Conservation (phyloP, 352 stramenopile species). For the Globisporangium solare region DNA sequence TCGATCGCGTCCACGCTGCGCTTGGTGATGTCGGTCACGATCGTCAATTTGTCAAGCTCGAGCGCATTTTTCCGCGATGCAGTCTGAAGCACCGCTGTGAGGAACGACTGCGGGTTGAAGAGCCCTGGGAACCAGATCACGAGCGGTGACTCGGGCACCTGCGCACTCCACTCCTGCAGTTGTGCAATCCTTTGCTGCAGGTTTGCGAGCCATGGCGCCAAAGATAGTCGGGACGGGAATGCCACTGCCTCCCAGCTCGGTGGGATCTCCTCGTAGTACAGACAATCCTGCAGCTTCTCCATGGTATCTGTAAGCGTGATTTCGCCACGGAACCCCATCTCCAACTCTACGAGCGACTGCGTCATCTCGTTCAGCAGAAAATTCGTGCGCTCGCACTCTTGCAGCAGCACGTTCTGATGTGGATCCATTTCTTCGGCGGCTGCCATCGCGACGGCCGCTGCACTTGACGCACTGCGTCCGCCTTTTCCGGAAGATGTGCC, state of each 20-base stretch:
- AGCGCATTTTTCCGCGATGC: constrained; percentile 67
- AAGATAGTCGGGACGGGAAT: constrained; percentile 72
- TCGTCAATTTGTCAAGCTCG: constrained; percentile 78
- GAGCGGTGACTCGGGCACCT: constrained; percentile 68
- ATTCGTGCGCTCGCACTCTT: constrained; percentile 91
- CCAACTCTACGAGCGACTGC: constrained; percentile 70
- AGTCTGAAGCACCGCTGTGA: constrained; percentile 77
- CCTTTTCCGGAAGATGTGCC: constrained; percentile 14
- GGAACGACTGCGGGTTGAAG: constrained; percentile 85
- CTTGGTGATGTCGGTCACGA: constrained; percentile 88
- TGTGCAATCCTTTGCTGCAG: constrained; percentile 83
- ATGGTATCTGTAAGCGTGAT: constrained; percentile 86
- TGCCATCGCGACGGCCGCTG: constrained; percentile 16
- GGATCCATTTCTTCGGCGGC: constrained; percentile 80
- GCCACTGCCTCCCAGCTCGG: constrained; percentile 66
- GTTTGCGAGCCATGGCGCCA: constrained; percentile 83
- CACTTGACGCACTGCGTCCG: constrained; percentile 31
- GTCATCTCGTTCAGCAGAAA: constrained; percentile 73
- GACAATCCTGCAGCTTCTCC: constrained; percentile 73
- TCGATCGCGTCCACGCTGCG: constrained; percentile 74
- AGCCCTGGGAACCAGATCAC: constrained; percentile 82
- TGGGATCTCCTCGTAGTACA: constrained; percentile 79
- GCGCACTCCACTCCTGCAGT: constrained; percentile 82
- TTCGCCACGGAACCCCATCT: constrained; percentile 86
- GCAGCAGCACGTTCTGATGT: constrained; percentile 87